Percentiles rank a stretch among this genome's conserved stretches.
Evolutionary conservation across 371 early-diverging fungal species (phyloP).

Genomic region (Mucor velutinosus): DNA sequence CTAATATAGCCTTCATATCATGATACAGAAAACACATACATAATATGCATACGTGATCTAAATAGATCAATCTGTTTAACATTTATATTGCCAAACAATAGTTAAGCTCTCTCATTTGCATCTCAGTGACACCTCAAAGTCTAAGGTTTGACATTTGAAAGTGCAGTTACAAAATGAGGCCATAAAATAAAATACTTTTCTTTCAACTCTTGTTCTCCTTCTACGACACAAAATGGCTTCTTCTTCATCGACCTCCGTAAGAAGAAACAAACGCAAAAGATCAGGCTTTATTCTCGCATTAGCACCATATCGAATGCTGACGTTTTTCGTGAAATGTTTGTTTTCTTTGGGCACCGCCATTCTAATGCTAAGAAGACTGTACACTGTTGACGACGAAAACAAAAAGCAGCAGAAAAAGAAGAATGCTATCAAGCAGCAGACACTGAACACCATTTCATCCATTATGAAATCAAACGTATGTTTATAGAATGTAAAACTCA

Average conservation of each 20-base stretch:
- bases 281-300: constrained; percentile 26
- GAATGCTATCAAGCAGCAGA: background rate
- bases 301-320: constrained; percentile 29
- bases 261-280: background rate
- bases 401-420: background rate
- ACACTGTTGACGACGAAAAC: background rate
- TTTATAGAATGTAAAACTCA: constrained; percentile 24
- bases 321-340: constrained; percentile 33
- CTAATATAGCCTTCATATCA: too few species aligned
- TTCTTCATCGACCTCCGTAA: background rate
- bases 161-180: background rate
- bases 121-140: background rate
- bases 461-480: background rate
- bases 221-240: background rate
- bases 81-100: background rate
- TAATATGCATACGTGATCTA: too few species aligned
- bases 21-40: too few species aligned
- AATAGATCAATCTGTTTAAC: too few species aligned
- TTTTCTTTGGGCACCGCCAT: constrained; percentile 25
- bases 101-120: background rate
- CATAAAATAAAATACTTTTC: background rate
- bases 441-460: background rate
- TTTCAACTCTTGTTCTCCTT: background rate
- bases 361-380: background rate
- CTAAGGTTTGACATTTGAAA: background rate